Evolutionary conservation across 768 basidiomycete genomes (phyloP).

Genomic region (Myochromella boudieri): DNA sequence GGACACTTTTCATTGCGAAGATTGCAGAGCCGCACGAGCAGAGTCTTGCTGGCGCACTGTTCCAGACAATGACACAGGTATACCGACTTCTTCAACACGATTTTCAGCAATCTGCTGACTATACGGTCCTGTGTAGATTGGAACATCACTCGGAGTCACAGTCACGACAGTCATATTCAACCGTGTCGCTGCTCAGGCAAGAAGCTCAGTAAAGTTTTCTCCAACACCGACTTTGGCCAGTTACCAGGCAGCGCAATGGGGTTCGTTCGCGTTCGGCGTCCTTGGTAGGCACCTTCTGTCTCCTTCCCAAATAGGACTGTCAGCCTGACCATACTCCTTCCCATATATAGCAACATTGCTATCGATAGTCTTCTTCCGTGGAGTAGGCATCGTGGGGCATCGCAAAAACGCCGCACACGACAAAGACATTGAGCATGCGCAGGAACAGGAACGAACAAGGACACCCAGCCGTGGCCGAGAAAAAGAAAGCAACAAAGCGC

Average conservation of each 20-base stretch:
- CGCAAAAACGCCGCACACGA: no score
- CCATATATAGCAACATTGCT: constrained; percentile 13
- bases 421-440: no score
- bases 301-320: not conserved
- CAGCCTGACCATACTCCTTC: not conserved
- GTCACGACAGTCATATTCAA: constrained; percentile 74
- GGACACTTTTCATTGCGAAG: constrained; percentile 74
- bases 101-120: not conserved
- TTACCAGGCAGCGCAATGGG: constrained; percentile 69
- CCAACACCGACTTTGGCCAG: constrained; percentile 38
- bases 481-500: no score
- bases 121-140: constrained; percentile 41
- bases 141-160: constrained; percentile 68
- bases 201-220: constrained; percentile 23
- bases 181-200: constrained; percentile 36
- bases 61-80: constrained; percentile 79
- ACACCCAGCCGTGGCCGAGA: no score
- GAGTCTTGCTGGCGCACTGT: constrained; percentile 71
- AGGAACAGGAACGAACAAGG: no score
- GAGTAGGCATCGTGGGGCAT: constrained; percentile 21
- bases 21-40: constrained; percentile 68
- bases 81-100: not conserved
- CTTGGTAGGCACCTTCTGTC: constrained; percentile 36
- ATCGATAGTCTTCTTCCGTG: constrained; percentile 17
- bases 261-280: constrained; percentile 58